Evolutionary conservation across 78 protist genomes (phyloP), one percentile per base, ranked within the genome.

Genomic region (Speleostelium caveatum): DNA sequence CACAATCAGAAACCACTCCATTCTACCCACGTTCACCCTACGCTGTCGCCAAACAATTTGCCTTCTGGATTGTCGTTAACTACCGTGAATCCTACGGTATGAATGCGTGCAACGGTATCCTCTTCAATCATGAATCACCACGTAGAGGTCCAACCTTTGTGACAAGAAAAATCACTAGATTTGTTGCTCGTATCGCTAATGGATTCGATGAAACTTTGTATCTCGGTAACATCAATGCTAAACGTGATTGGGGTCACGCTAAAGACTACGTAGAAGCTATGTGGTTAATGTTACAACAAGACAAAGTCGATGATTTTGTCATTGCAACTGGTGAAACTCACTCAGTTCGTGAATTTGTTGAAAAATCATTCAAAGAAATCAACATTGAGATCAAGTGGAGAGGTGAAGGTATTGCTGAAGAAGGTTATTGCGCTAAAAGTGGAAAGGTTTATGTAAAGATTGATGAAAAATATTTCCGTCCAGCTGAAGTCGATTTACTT

Each of bases 21-120:
- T 98, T 98, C 94, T 95, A 97, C 88, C 98, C 99, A 39, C 96
- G 99, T 65, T 94, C 97, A 32, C 98, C 99, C 28, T 97, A 95
- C 67, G 97, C 96, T 1, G 95, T 94, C 26, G 98, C 99, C 58
- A 98, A 98, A 88, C 97, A 93, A 76, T 96, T 89, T 73, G 99
- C 94, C 3, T 98, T 73, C 95, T 98, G 99, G 99, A 93, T 79
- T 21, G 39, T 73, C 17, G 97, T 96, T 42, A 98, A 98, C 95
- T 98, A 98, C 86, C 94, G 99, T 51, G 98, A 98, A 83, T 96
- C 98, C 8, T 96, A 97, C 77, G 61, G 49, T 32, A 97, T 97
- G 96, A 85, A 74, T 35, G 96, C 96, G 3, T 77, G 86, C 30
- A 97, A 97, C 76, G 99, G 99, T 86, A 97, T 97, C 55, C 90